Base-by-base conservation (phyloP, 108 stramenopile genomes). In the Pelagomonas calceolata region DNA sequence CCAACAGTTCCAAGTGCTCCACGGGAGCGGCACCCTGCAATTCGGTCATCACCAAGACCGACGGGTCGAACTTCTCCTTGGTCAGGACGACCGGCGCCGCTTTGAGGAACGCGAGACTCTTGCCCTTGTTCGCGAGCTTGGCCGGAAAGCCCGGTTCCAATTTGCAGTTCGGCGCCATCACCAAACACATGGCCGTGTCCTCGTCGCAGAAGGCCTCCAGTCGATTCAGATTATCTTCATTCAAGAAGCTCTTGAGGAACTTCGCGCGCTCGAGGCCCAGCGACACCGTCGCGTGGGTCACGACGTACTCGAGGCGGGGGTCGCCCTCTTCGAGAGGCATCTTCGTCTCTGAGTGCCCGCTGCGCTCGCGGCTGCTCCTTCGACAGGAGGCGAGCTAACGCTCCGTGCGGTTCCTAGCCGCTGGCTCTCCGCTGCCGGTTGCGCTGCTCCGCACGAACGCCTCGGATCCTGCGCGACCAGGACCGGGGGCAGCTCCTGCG, bases 1-100 rank as follows among this genome's bases (percentile, higher is more conserved):
- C 83, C 21, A 91, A n/a, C 15, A 89, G 82, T 75, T 93, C 91
- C 44, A 93, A 66, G 73, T 93, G 89, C 74, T 89, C 89, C 34
- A 92, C 87, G 17, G 91, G 85, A 9, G 84, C 81, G 64, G 69
- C 73, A 21, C 86, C 87, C 5, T 26, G 51, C 51, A 60, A 17
- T 26, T 60, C 51, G n/a, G n/a, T n/a, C 51, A 60, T 60, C 21
- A 26, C 29, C 21, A 60, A 26, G 51, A 60, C 21, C 51, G 14
- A 1, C 21, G 3, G 21, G 51, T 60, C 29, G 7, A 26, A 1
- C 21, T 17, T 3, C 0, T 60, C 26, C 51, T 60, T 60, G 3
- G 3, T 17, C 21, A 1, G 21, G 51, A 60, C 26, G 21, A 26
- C 21, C 21, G 21, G 1, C 51, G 51, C 21, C 21, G 51, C 51